Conservation (phyloP, 2,329 filamentous ascomycete genomes). For the Hypoxylon rubiginosum region DNA sequence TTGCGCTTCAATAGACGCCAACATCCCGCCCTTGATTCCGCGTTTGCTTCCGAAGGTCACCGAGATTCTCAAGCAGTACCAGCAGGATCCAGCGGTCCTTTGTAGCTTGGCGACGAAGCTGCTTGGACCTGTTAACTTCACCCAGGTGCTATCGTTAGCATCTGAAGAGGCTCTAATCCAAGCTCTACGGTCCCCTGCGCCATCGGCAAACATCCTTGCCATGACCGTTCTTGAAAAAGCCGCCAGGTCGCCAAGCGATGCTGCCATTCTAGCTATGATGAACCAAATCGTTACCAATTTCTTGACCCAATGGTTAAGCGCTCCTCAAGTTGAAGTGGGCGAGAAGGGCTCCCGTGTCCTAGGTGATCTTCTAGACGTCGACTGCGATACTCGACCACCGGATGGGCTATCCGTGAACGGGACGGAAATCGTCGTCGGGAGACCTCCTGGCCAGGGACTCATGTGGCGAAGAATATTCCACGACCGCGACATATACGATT, state of each 20-base stretch:
- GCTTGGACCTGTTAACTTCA: conserved; percentile 66
- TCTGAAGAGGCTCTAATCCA: conserved; percentile 64
- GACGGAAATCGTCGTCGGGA: conserved; percentile 56
- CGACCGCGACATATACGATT: conserved; percentile 59
- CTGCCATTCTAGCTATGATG: conserved; percentile 64
- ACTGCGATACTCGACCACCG: conserved; percentile 60
- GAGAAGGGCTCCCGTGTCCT: conserved; percentile 66
- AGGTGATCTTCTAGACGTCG: conserved; percentile 67
- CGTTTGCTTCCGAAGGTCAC: conserved; percentile 68
- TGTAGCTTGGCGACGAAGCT: conserved; percentile 69
- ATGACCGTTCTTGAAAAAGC: conserved; percentile 70
- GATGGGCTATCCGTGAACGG: conserved; percentile 51
- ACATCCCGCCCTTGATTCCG: conserved; percentile 65
- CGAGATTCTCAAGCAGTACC: conserved; percentile 64
- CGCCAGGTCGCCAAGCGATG: conserved; percentile 61
- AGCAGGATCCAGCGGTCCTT: conserved; percentile 64
- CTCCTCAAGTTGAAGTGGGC: conserved; percentile 67
- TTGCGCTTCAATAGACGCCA: conserved; percentile 57
- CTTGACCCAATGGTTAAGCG: conserved; percentile 66
- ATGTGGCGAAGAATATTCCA: conserved; percentile 68
- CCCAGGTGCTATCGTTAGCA: conserved; percentile 64
- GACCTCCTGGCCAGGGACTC: conserved; percentile 62
- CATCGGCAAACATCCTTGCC: conserved; percentile 70
- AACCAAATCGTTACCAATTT: conserved; percentile 63
- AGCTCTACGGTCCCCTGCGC: conserved; percentile 66